Percentiles rank a stretch among this genome's conserved stretches.
Evolutionary conservation across 1,284 basidiomycete species (phyloP).

Genomic region (Ganoderma leucocontextum): DNA sequence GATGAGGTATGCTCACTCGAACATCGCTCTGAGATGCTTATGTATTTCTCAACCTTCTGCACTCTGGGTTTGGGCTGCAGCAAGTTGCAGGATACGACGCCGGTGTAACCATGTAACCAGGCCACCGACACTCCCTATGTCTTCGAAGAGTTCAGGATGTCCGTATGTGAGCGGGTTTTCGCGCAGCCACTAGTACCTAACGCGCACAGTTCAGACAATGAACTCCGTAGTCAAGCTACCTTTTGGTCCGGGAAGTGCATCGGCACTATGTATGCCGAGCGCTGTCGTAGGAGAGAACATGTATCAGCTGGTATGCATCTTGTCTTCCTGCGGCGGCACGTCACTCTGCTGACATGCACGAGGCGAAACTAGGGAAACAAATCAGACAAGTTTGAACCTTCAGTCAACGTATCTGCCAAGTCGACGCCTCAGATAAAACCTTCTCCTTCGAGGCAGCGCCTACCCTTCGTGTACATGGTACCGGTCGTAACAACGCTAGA

Average conservation of each 20-base stretch:
- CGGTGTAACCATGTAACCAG: background rate
- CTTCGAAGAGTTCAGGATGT: background rate
- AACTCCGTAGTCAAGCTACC: background rate
- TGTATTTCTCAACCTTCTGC: background rate
- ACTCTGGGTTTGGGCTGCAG: background rate
- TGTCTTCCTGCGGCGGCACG: background rate
- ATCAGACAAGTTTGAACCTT: no score
- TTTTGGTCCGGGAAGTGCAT: no score
- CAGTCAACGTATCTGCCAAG: background rate
- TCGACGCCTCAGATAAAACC: background rate
- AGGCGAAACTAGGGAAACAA: background rate
- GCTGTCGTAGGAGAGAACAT: background rate
- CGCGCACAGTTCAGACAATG: background rate
- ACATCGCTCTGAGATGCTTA: background rate
- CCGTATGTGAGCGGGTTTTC: background rate
- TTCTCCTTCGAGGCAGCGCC: background rate
- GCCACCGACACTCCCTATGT: background rate
- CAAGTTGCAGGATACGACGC: background rate
- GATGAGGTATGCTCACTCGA: background rate
- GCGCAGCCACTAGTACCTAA: background rate
- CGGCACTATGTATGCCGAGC: background rate
- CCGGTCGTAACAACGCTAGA: background rate
- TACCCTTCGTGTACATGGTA: background rate
- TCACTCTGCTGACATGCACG: background rate
- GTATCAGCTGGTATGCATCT: background rate